Evolutionary conservation across 2,329 filamentous ascomycete species (phyloP), one percentile per base, ranked within the genome.

Genomic region (Trichoderma sp.): DNA sequence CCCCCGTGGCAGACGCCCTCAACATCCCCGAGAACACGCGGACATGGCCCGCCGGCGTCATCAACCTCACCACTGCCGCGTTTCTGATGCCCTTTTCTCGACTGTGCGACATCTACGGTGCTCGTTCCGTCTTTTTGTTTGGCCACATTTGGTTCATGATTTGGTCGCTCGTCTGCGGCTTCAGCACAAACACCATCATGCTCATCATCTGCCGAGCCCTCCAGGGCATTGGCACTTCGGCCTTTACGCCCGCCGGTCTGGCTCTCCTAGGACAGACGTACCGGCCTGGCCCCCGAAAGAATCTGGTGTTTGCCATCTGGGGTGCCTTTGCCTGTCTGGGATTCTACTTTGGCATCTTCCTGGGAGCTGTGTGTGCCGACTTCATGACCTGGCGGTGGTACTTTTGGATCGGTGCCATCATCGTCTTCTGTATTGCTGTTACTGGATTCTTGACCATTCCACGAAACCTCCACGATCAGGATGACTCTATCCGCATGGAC

Each of bases 181-280:
- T 94, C 79, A 89, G 88, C 70, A 81, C 82, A 66, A 90, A 87
- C 78, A 85, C 89, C 70, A 77, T 88, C 62, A 92, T 93, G 89
- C 83, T 94, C 71, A 90, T 93, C 72, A 82, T 91, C 67, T 92
- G 89, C 75, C 89, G 92, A 64, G 91, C 91, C 10, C 80, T 94
- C 55, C 91, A 93, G 77, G 92, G 92, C 0, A 79, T 95, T 11
- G 92, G 91, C 0, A 85, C 90, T 1, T 90, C 91, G 0, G 91
- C 91, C 0, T 92, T 92, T 71, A 67, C 75, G 14, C 91, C 92
- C 0, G 88, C 90, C 0, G 87, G 90, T 1, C 86, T 94, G 65
- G 90, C 90, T 84, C 83, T 93, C n/a, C 81, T 93, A 5, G 89
- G 89, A 1, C 89, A 86, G 70, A 88, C 84, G 5, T 93, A 93